Evolutionary conservation across 1,284 basidiomycete species (phyloP).

Genomic region (Porogramme epimiltina): DNA sequence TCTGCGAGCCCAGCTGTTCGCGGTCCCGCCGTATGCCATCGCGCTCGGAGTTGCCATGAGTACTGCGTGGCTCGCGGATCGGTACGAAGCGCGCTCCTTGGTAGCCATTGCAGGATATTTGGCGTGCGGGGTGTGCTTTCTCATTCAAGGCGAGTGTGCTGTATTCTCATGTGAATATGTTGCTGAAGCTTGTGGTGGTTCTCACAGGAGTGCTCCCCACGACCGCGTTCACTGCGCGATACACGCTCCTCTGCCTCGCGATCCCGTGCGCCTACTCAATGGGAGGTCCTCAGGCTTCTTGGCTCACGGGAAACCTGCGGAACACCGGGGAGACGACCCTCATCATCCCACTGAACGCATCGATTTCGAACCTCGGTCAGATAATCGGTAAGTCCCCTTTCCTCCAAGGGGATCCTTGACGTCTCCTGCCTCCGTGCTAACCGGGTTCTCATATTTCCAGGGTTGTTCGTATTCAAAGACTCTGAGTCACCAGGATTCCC

Average conservation of each 20-base stretch:
- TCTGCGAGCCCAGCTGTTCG: conserved; percentile 53
- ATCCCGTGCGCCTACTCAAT: conserved; percentile 35
- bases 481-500: conserved; percentile 34
- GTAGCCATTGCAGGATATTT: conserved; percentile 10
- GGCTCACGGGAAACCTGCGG: conserved; percentile 37
- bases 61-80: conserved; percentile 22
- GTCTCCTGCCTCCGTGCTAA: background rate
- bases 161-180: too few species aligned
- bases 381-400: conserved; percentile 27
- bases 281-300: conserved; percentile 37
- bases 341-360: conserved; percentile 38
- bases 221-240: conserved; percentile 32
- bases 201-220: conserved; percentile 30
- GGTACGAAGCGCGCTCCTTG: conserved; percentile 20
- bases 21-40: conserved; percentile 52
- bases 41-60: conserved; percentile 35
- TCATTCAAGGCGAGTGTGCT: conserved; percentile 17
- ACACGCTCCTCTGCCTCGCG: conserved; percentile 35
- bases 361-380: conserved; percentile 36
- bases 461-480: conserved; percentile 41
- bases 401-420: background rate
- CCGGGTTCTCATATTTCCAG: conserved; percentile 9
- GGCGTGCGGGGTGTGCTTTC: conserved; percentile 18
- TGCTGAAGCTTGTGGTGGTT: too few species aligned
- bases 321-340: conserved; percentile 34